Conservation (phyloP, 805 yeast species). For the Barnettozyma vustinii region DNA sequence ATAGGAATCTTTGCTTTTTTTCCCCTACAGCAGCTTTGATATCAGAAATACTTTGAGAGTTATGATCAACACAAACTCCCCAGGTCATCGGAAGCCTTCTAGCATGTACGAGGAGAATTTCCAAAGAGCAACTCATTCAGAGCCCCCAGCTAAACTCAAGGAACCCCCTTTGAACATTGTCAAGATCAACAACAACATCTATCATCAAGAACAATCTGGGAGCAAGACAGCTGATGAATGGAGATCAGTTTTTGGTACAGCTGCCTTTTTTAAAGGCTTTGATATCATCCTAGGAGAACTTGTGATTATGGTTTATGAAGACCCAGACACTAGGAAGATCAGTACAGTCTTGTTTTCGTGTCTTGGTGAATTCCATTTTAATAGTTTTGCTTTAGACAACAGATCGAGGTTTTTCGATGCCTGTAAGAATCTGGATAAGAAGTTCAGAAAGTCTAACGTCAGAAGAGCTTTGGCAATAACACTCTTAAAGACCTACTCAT, state of each 20-base stretch:
- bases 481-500: slow-evolving; percentile 58
- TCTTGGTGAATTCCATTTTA: slow-evolving; percentile 60
- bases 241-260: slow-evolving; percentile 38
- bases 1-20: background rate
- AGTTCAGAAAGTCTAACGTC: slow-evolving; percentile 49
- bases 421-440: slow-evolving; percentile 54
- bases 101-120: slow-evolving; percentile 22
- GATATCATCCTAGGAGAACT: slow-evolving; percentile 43
- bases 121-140: slow-evolving; percentile 3
- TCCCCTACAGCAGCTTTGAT: background rate
- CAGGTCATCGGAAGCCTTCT: slow-evolving; percentile 12
- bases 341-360: slow-evolving; percentile 52
- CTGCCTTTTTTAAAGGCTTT: slow-evolving; percentile 47
- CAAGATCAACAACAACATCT: slow-evolving; percentile 19
- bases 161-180: slow-evolving; percentile 22
- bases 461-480: slow-evolving; percentile 76
- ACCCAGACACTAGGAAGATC: slow-evolving; percentile 39
- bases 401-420: slow-evolving; percentile 76
- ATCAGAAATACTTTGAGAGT: background rate
- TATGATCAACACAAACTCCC: background rate
- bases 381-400: slow-evolving; percentile 49
- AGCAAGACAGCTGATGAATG: slow-evolving; percentile 29
- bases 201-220: slow-evolving; percentile 13
- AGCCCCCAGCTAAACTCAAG: background rate
- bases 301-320: slow-evolving; percentile 45